phyloP scores from a whole-genome alignment of 2,329 filamentous ascomycete genomes.

The Colletotrichum costaricense region DNA sequence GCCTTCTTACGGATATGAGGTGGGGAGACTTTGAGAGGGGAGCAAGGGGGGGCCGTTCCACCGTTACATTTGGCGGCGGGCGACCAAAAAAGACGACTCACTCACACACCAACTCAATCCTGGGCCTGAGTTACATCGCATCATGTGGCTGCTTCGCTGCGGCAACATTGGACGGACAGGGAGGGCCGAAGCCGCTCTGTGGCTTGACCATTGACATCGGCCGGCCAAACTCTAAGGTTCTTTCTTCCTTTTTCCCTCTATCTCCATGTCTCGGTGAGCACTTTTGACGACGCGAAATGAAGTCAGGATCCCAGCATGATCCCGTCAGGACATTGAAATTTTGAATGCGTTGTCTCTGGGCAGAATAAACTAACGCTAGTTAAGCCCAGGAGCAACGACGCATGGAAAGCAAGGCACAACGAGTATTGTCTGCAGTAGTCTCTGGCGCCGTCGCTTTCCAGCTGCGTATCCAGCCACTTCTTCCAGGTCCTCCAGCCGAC shows the following conservation, averaged over 20 bases:
- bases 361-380: conserved; percentile 6
- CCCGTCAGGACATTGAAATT: conserved; percentile 5
- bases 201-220: conserved; percentile 16
- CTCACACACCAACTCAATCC: conserved; percentile 1
- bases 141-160: conserved; percentile 25
- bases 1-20: neutral
- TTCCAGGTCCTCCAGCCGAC: neutral
- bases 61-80: conserved; percentile 32
- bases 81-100: neutral
- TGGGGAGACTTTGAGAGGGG: neutral
- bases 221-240: neutral
- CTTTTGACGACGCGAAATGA: conserved; percentile 15
- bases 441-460: conserved; percentile 20
- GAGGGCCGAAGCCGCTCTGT: conserved; percentile 15
- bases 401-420: conserved; percentile 32
- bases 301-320: conserved; percentile 21
- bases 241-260: neutral
- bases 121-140: conserved; percentile 24
- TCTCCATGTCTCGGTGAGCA: conserved; percentile 2
- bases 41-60: conserved; percentile 31
- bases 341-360: conserved; percentile 9
- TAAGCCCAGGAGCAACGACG: neutral
- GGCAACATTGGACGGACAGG: conserved; percentile 26
- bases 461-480: conserved; percentile 8
- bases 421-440: conserved; percentile 21